Percentiles rank a stretch among this genome's conserved stretches.
phyloP scores from a whole-genome alignment of 2,329 filamentous ascomycete species.

The Ceratocystis eucalypticola region DNA sequence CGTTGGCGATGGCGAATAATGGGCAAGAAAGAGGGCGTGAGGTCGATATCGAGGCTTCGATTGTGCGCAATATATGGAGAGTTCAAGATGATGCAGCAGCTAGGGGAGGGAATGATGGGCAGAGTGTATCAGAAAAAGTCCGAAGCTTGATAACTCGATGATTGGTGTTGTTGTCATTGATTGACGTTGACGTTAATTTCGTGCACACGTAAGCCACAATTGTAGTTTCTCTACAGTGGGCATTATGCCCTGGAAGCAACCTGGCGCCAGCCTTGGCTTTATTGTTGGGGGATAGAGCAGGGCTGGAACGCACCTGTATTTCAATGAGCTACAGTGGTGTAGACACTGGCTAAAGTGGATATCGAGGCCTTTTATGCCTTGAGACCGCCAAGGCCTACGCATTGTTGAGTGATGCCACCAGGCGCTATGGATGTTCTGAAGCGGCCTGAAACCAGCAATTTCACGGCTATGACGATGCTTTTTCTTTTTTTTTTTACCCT shows the following conservation, averaged over 20 bases:
- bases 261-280: not conserved
- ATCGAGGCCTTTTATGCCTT: not conserved
- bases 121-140: not conserved
- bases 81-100: not conserved
- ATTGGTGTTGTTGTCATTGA: not conserved
- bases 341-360: not conserved
- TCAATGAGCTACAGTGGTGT: not conserved
- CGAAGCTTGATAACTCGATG: not conserved
- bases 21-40: not conserved
- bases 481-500: not conserved
- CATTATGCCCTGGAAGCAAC: not conserved
- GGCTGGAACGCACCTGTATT: not conserved
- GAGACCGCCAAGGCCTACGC: too few relatives aligned
- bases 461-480: not conserved
- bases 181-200: slow-evolving; percentile 8
- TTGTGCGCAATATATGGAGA: not conserved
- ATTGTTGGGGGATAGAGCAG: not conserved
- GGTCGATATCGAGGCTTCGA: not conserved
- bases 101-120: not conserved
- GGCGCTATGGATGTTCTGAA: too few relatives aligned
- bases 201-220: slow-evolving; percentile 20
- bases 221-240: slow-evolving; percentile 3
- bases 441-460: too few relatives aligned
- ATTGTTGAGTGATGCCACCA: too few relatives aligned
- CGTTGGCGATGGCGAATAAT: not conserved